A percentile compares a stretch with the other conserved stretches of the same genome.
Evolutionary conservation across 805 yeast genomes (phyloP).

Genomic region (Lipomyces yamanashiensis): DNA sequence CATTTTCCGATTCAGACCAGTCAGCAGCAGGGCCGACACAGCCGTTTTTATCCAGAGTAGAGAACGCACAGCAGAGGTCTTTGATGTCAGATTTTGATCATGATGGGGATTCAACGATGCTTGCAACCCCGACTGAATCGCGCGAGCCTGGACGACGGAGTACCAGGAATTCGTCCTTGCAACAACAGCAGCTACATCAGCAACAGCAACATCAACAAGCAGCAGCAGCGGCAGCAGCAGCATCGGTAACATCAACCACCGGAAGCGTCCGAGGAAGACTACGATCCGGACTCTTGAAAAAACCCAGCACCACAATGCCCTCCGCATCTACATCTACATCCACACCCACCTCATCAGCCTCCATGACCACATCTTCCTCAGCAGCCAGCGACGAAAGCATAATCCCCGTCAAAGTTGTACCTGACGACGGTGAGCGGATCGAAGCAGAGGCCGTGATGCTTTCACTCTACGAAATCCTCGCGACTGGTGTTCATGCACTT

Average conservation of each 20-base stretch:
- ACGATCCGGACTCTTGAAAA: neutral
- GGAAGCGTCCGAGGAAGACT: slow-evolving; percentile 5
- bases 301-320: neutral
- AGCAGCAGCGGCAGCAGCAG: neutral
- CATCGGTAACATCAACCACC: neutral
- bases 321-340: neutral
- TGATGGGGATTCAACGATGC: slow-evolving; percentile 19
- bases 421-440: slow-evolving; percentile 31
- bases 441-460: slow-evolving; percentile 32
- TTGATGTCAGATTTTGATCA: neutral
- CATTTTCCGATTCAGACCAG: slow-evolving; percentile 14
- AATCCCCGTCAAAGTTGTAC: slow-evolving; percentile 16
- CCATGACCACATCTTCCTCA: neutral
- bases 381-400: neutral
- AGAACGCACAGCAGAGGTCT: neutral
- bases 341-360: neutral
- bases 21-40: neutral
- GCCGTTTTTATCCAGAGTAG: slow-evolving; percentile 13
- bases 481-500: slow-evolving; percentile 30
- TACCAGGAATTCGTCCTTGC: neutral
- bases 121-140: neutral
- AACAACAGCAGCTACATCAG: neutral
- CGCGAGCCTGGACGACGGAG: neutral
- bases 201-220: neutral
- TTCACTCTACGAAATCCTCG: slow-evolving; percentile 33